Conservation (phyloP, 371 early-diverging fungal genomes). For the Rhizopus arrhizus region DNA sequence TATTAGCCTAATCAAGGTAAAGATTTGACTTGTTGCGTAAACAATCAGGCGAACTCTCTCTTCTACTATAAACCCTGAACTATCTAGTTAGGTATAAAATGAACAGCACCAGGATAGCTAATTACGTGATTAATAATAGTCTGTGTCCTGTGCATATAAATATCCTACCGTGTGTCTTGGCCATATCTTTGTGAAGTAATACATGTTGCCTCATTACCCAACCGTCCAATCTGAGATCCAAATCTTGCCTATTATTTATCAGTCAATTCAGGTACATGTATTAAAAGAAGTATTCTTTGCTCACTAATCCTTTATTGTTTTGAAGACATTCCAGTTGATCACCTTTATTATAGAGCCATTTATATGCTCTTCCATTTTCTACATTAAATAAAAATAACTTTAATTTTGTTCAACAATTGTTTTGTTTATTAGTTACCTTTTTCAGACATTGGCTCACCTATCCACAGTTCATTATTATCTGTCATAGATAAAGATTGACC, state of each 20-base stretch:
- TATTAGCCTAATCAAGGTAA: too few relatives aligned
- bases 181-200: conserved; percentile 44
- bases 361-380: conserved; percentile 47
- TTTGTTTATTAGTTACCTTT: conserved; percentile 28
- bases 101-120: conserved; percentile 37
- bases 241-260: conserved; percentile 34
- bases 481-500: conserved; percentile 38
- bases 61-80: background rate
- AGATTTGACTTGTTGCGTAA: too few relatives aligned
- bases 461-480: conserved; percentile 32
- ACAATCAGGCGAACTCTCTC: too few relatives aligned
- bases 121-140: background rate
- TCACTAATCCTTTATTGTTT: conserved; percentile 27
- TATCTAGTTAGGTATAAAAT: background rate
- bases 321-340: conserved; percentile 24
- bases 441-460: conserved; percentile 53
- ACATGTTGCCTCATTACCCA: conserved; percentile 27
- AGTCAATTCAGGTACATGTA: conserved; percentile 1
- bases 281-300: background rate
- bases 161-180: conserved; percentile 32
- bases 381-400: background rate
- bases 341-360: conserved; percentile 22
- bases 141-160: too few relatives aligned
- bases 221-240: conserved; percentile 38
- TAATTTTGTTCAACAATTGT: background rate